Evolutionary conservation across 75 land plant genomes (phyloP).

Genomic region (Pinus tabuliformis): DNA sequence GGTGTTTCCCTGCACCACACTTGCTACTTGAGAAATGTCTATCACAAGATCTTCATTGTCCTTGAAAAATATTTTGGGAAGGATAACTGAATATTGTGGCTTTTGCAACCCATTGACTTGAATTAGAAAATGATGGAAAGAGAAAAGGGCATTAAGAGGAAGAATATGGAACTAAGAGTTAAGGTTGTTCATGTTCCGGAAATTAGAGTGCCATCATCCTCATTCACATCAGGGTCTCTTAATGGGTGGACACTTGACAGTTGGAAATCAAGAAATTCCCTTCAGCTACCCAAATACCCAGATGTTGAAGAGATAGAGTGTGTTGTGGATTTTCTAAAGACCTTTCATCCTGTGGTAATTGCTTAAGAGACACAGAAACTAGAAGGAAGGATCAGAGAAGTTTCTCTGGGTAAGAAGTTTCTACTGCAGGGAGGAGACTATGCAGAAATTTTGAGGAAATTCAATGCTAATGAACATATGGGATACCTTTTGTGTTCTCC

Average conservation of each 20-base stretch:
- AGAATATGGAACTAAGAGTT: background rate
- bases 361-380: conserved; percentile 9
- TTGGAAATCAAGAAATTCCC: conserved; percentile 8
- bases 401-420: conserved; percentile 5
- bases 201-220: background rate
- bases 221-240: background rate
- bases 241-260: conserved; percentile 1
- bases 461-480: conserved; percentile 46
- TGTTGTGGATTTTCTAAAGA: background rate
- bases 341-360: conserved; percentile 14
- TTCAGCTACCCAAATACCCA: background rate
- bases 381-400: conserved; percentile 10
- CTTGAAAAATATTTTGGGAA: too few species aligned
- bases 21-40: too few species aligned
- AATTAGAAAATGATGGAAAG: too few species aligned
- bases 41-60: too few species aligned
- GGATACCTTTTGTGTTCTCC: conserved; percentile 49
- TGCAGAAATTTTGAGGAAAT: conserved; percentile 46
- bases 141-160: background rate
- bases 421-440: conserved; percentile 11
- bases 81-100: too few species aligned
- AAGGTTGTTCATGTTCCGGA: background rate
- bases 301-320: background rate
- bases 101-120: too few species aligned
- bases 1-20: too few species aligned